A percentile compares a stretch with the other conserved stretches of the same genome.
phyloP scores from a whole-genome alignment of 352 stramenopile species.

The Globisporangium megalacanthum region DNA sequence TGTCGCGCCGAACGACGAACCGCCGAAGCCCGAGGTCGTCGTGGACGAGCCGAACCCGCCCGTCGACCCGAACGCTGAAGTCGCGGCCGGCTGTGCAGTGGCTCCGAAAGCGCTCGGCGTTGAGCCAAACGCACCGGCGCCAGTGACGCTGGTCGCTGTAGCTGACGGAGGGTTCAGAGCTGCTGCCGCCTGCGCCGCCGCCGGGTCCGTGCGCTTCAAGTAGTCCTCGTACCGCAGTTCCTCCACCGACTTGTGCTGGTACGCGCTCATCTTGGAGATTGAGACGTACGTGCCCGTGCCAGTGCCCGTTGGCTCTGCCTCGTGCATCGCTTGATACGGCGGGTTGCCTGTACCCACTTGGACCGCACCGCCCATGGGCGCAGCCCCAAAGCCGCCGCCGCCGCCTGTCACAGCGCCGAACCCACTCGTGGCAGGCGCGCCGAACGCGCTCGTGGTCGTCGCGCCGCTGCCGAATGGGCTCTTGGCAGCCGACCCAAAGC shows the following conservation, averaged over 20 bases:
- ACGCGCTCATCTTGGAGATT: constrained; percentile 34
- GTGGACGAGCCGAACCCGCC: constrained; percentile 25
- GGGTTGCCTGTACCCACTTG: constrained; percentile 73
- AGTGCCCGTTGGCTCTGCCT: constrained; percentile 55
- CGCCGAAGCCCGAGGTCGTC: constrained; percentile 26
- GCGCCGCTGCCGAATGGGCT: constrained; percentile 39
- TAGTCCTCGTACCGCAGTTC: constrained; percentile 44
- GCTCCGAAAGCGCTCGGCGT: constrained; percentile 20
- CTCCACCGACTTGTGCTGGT: constrained; percentile 34
- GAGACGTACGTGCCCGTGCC: constrained; percentile 42
- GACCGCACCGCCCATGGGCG: constrained; percentile 17
- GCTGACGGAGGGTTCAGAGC: constrained; percentile 38
- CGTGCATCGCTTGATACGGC: constrained; percentile 59
- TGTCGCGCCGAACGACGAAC: constrained; percentile 25
- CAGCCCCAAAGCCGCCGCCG: constrained; percentile 28
- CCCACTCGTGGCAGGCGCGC: constrained; percentile 24
- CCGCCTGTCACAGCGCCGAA: constrained; percentile 12
- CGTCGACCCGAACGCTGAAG: constrained; percentile 37
- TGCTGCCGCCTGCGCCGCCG: constrained; percentile 27
- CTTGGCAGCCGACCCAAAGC: constrained; percentile 41
- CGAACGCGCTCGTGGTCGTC: constrained; percentile 42
- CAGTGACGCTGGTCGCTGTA: constrained; percentile 22
- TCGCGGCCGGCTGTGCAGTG: constrained; percentile 13
- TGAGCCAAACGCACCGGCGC: constrained; percentile 36
- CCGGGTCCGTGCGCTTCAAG: constrained; percentile 31